Evolutionary conservation across 2,329 filamentous ascomycete genomes (phyloP).

Genomic region (Fusarium fracticaudum): DNA sequence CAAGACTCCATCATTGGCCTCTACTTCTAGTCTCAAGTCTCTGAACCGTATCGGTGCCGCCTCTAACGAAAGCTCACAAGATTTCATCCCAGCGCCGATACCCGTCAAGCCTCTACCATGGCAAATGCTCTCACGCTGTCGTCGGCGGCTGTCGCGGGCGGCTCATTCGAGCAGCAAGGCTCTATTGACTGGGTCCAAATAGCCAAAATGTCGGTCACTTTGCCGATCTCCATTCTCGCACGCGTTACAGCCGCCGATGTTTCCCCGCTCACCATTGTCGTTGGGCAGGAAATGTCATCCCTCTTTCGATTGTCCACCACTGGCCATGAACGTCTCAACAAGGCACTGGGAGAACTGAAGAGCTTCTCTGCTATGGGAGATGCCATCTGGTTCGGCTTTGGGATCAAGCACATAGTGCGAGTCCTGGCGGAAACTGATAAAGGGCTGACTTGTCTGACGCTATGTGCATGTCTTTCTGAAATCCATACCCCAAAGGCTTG

Average conservation of each 20-base stretch:
- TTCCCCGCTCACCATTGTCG: accelerated
- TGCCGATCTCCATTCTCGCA: not conserved
- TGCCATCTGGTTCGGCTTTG: accelerated
- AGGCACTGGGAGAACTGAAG: accelerated
- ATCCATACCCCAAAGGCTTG: accelerated
- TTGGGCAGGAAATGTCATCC: not conserved
- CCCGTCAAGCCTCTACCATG: no score
- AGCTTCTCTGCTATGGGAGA: not conserved
- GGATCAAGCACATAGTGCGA: not conserved
- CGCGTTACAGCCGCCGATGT: not conserved
- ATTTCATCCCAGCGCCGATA: no score
- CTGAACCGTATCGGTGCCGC: no score
- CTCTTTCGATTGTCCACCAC: not conserved
- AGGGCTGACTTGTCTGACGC: accelerated
- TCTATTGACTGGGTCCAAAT: not conserved
- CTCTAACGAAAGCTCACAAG: no score
- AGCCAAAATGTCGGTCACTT: accelerated
- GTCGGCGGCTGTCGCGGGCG: accelerated
- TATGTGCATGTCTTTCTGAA: not conserved
- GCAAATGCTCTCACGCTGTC: not conserved
- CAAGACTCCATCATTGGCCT: no score
- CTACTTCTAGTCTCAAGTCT: no score
- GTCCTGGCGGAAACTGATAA: not conserved
- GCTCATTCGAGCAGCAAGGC: not conserved
- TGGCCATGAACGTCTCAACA: accelerated